These are phyloP conservation scores for Endoconidiophora laricicola DNA, from an alignment of 2,329 filamentous ascomycete species.

Conservation along the genomic window DNA sequence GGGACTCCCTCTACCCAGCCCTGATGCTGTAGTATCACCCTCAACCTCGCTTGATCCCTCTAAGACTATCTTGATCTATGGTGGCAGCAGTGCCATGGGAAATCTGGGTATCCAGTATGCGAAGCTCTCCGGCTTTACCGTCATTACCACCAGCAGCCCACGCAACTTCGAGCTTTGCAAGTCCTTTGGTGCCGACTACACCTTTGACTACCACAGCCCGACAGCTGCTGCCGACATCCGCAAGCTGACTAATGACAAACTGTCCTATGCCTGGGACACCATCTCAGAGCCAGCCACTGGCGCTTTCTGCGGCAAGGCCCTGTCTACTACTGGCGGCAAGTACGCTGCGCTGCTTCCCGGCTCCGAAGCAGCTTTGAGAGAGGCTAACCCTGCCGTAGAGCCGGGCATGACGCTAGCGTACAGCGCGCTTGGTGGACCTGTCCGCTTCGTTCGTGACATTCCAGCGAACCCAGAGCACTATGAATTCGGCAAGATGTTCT, in stretches of 20 bases:
- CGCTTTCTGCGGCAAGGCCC: slow-evolving; percentile 19
- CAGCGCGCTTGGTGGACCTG: slow-evolving; percentile 23
- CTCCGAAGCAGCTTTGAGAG: slow-evolving; percentile 23
- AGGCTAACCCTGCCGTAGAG: slow-evolving; percentile 25
- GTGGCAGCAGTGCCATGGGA: slow-evolving; percentile 35
- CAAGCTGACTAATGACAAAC: slow-evolving; percentile 15
- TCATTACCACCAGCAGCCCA: slow-evolving; percentile 24
- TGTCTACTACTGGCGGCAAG: slow-evolving; percentile 19
- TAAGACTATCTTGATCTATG: slow-evolving; percentile 23
- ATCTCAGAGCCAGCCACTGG: slow-evolving; percentile 13
- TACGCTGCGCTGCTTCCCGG: slow-evolving; percentile 26
- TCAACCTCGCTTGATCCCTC: slow-evolving; percentile 17
- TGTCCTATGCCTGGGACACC: slow-evolving; percentile 18
- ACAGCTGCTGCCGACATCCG: slow-evolving; percentile 17
- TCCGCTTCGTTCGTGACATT: slow-evolving; percentile 16
- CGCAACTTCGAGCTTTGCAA: slow-evolving; percentile 25
- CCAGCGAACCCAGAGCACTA: slow-evolving; percentile 18
- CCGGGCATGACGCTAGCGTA: slow-evolving; percentile 23
- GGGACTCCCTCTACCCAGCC: slow-evolving; percentile 28
- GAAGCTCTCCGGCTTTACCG: slow-evolving; percentile 22
- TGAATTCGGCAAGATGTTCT: slow-evolving; percentile 24
- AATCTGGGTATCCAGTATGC: slow-evolving; percentile 28
- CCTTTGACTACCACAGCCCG: slow-evolving; percentile 28
- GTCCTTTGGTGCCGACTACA: slow-evolving; percentile 27
- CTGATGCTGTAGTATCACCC: slow-evolving; percentile 15